Percentiles rank a stretch among this genome's conserved stretches.
Conservation (phyloP, 148 eudicot species). For the Cornus kousa region DNA sequence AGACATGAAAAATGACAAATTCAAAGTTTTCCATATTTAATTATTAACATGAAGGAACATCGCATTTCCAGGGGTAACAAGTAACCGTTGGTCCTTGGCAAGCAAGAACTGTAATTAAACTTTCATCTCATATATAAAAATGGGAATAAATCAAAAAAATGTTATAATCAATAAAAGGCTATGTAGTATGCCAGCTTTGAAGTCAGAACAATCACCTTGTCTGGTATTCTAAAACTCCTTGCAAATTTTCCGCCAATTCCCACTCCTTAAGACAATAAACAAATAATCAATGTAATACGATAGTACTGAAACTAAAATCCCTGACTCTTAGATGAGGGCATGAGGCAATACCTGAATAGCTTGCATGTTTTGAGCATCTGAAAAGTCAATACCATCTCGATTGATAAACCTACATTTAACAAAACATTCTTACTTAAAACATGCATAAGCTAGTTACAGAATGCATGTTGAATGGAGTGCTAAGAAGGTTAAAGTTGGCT, state of each 20-base stretch:
- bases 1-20: not conserved
- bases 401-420: constrained; percentile 68
- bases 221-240: constrained; percentile 90
- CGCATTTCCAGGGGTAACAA: not conserved
- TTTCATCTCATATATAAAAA: not conserved
- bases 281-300: constrained; percentile 7
- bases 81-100: not conserved
- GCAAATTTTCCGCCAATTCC: constrained; percentile 89
- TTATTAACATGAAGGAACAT: not conserved
- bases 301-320: not conserved
- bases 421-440: not conserved
- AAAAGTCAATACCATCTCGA: constrained; percentile 97
- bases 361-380: constrained; percentile 96
- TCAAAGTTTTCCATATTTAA: not conserved
- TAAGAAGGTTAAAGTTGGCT: not conserved
- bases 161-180: not conserved
- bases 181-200: not conserved
- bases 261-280: constrained; percentile 59
- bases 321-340: constrained; percentile 6
- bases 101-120: not conserved
- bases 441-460: not conserved
- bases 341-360: constrained; percentile 71
- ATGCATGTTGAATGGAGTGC: not conserved
- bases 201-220: constrained; percentile 55
- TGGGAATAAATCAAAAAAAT: not conserved